Base-by-base conservation (phyloP, 345 rosid species). In the Cardamine chenopodiifolia region DNA sequence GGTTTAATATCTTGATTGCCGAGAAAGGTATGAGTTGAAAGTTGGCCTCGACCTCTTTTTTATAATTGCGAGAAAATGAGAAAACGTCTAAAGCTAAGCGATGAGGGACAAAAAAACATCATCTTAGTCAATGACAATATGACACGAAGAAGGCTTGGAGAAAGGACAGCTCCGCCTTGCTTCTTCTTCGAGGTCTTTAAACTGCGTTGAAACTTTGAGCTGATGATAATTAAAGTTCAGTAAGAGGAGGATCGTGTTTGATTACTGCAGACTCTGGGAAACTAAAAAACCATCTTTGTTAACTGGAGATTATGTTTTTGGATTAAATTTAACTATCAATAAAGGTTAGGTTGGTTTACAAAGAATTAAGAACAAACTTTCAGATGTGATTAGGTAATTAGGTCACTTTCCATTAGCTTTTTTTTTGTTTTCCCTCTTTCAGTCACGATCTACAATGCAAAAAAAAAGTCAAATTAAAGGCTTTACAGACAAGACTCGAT, bases 11-110 rank as follows among this genome's bases (percentile, higher is more conserved):
- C 17, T 11, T 26, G 26, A n/a, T 25, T 83, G 85, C 85, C 84
- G 86, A 82, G 84, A 85, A 82, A 85, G 82, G 84, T 78, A 80
- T 82, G 80, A 66, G 4, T 14, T 14, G 8, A 1, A 1, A 0
- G 5, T 8, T 2, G 23, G 22, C 12, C 22, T 47, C 13, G 13
- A 48, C 53, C 13, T 48, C 2, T 5, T 0, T 18, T 18, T 17
- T 47, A 47, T 18, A 47, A 5, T 4, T 0, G 9, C 11, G 13
- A 20, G 55, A 9, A 8, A 49, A 49, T 20, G 14, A 22, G 13
- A 26, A 19, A 20, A 11, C 22, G 1, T 49, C 26, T 20, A 4
- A 40, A 20, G 55, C 26, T 20, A 19, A 49, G 7, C 26, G 7
- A 20, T 10, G 7, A 19, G 55, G 55, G 55, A 50, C 55, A 11